Evolutionary conservation across 306 rosid species (phyloP).

Genomic region (Inga leiocalycina): DNA sequence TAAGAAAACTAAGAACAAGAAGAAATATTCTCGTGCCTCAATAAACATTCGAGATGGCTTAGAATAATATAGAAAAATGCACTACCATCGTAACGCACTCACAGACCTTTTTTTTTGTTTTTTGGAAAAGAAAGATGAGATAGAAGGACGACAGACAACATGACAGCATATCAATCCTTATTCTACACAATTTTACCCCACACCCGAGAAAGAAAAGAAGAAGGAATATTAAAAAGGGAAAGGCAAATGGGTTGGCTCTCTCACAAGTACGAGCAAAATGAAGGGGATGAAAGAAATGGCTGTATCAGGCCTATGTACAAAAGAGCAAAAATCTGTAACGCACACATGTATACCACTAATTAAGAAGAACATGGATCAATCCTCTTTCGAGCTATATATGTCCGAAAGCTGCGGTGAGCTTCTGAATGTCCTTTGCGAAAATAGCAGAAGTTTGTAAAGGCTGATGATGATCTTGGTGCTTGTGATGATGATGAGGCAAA

Average conservation of each 20-base stretch:
- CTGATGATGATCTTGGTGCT: neutral
- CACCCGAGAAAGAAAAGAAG: slow-evolving; percentile 37
- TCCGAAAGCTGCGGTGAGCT: slow-evolving; percentile 62
- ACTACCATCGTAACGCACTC: slow-evolving; percentile 30
- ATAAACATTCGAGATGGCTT: slow-evolving; percentile 40
- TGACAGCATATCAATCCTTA: slow-evolving; percentile 34
- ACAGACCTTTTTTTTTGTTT: slow-evolving; percentile 21
- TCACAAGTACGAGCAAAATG: slow-evolving; percentile 48
- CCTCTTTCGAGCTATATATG: slow-evolving; percentile 34
- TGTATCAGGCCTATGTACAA: slow-evolving; percentile 53
- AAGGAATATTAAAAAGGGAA: slow-evolving; percentile 10
- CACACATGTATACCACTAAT: slow-evolving; percentile 40
- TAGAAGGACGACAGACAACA: slow-evolving; percentile 27
- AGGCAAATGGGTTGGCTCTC: slow-evolving; percentile 44
- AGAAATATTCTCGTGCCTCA: slow-evolving; percentile 26
- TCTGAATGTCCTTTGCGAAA: slow-evolving; percentile 51
- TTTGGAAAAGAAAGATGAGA: slow-evolving; percentile 21
- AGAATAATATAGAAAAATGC: slow-evolving; percentile 30
- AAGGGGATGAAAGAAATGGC: slow-evolving; percentile 39
- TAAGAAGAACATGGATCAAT: slow-evolving; percentile 31
- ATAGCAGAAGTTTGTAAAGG: slow-evolving; percentile 28
- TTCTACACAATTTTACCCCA: slow-evolving; percentile 52
- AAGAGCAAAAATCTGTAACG: slow-evolving; percentile 40
- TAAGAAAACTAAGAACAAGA: neutral
- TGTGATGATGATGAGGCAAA: neutral